phyloP scores from a whole-genome alignment of 768 basidiomycete genomes.

The Suillus decipiens region DNA sequence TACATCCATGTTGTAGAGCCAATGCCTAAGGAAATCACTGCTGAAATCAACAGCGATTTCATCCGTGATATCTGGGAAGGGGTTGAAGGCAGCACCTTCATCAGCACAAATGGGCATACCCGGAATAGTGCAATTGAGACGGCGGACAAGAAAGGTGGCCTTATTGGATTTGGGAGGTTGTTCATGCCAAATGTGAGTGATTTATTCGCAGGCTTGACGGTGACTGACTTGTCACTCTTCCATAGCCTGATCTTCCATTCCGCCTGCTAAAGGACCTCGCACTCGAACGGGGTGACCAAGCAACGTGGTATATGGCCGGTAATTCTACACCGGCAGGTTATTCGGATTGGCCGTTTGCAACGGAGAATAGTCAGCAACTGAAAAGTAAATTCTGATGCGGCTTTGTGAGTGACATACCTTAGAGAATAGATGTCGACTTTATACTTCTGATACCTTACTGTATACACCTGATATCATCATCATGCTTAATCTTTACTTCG shows the following conservation, averaged over 20 bases:
- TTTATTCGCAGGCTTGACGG: neutral
- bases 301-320: conserved; percentile 27
- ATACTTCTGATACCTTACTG: neutral
- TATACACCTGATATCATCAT: neutral
- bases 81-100: conserved; percentile 34
- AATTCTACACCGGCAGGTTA: conserved; percentile 28
- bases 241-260: conserved; percentile 35
- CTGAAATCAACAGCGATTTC: conserved; percentile 41
- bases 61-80: conserved; percentile 45
- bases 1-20: conserved; percentile 57
- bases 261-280: conserved; percentile 26
- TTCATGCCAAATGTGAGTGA: conserved; percentile 42
- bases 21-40: conserved; percentile 17
- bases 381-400: neutral
- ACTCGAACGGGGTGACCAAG: conserved; percentile 20
- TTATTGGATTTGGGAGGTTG: conserved; percentile 39
- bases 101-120: conserved; percentile 48
- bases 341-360: conserved; percentile 32
- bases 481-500: neutral
- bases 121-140: conserved; percentile 39
- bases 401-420: neutral
- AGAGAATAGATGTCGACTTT: neutral
- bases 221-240: neutral
- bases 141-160: conserved; percentile 35
- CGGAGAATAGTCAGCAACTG: neutral